These are phyloP conservation scores for Pseudonitzschia multiseries DNA, from an alignment of 108 stramenopile species.

Conservation along the genomic window DNA sequence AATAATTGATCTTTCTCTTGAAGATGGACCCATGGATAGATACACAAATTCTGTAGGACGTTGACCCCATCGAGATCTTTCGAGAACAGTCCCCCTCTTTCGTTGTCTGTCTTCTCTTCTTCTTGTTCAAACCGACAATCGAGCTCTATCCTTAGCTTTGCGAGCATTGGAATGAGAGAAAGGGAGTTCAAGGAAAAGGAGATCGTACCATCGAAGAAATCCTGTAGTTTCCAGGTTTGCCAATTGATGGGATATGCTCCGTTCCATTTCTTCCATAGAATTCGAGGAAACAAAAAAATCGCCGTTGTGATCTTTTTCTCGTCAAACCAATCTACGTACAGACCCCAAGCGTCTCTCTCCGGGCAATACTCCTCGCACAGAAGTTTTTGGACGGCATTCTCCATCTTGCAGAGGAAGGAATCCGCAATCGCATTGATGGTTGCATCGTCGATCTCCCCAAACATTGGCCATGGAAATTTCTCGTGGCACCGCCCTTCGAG, in stretches of 20 bases:
- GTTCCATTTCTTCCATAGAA: background rate
- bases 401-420: background rate
- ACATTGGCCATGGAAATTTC: no score
- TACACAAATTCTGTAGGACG: background rate
- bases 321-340: background rate
- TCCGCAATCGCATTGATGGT: background rate
- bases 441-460: background rate
- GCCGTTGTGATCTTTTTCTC: background rate
- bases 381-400: background rate
- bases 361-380: background rate
- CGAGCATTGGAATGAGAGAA: background rate
- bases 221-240: background rate
- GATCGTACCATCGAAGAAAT: background rate
- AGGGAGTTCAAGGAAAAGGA: background rate
- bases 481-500: background rate
- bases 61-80: background rate
- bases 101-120: background rate
- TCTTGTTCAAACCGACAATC: background rate
- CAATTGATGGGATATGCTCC: background rate
- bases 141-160: background rate
- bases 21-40: background rate
- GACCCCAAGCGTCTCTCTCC: background rate
- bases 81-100: background rate
- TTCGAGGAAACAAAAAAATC: background rate
- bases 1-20: background rate